Evolutionary conservation across 2,329 filamentous ascomycete genomes (phyloP), one percentile per base, ranked within the genome.

Genomic region (Aspergillus ibericus): DNA sequence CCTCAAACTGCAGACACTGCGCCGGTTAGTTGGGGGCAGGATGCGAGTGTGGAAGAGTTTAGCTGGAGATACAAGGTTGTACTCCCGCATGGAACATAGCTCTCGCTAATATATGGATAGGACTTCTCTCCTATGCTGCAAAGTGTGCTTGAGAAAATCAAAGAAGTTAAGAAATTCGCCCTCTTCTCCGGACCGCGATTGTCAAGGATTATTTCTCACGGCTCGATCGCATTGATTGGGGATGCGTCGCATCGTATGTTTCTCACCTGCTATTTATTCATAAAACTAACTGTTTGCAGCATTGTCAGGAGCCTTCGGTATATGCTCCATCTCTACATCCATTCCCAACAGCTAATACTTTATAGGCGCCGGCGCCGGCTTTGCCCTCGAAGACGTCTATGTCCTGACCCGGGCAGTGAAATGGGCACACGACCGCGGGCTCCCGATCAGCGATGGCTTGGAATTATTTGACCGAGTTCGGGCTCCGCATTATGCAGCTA

Each of bases 211-310:
- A 36, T 59, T 6, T 55, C 46, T 8, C 50, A 50, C 15, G 56
- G 46, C 2, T 52, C 44, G 3, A 59, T 61, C 44, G 61, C 61
- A 1, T 42, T 63, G 27, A 42, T 63, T 10, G 61, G 61, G 12
- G 61, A 63, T 32, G 61, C 61, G 8, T 61, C 61, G 25, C 61
- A 63, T 36, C 59, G 59, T 61, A 25, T 29, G 59, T 60, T 18
- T 22, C n/a, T 1, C 9, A 5, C 1, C 27, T 22, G 4, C n/a
- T 4, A 13, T 20, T 12, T 4, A 3, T 5, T 16, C 15, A 8
- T 2, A 49, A 20, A 12, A 13, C 46, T 38, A 46, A 55, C 20
- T 4, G 4, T 9, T 25, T 10, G 2, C 15, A 63, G 59, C 59
- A 15, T 36, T 63, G 44, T 58, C 61, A 1, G 61, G 61, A 5